phyloP scores from a whole-genome alignment of 495 filamentous ascomycete genomes.

The Baudoinia panamericana region DNA sequence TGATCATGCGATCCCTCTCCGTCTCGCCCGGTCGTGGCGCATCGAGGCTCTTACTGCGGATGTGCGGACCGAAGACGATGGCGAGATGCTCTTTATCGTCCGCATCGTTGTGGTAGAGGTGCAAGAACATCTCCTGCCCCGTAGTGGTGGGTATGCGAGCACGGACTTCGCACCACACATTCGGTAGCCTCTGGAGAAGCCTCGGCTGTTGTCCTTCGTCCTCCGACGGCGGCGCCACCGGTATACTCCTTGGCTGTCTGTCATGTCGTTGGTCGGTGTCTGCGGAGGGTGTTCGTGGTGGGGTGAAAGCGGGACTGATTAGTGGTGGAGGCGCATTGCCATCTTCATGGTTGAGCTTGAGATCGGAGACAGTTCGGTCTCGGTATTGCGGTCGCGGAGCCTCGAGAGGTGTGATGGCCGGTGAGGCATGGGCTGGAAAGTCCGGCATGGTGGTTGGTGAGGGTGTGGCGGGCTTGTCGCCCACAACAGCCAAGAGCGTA shows the following conservation, averaged over 20 bases:
- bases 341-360: constrained; percentile 20
- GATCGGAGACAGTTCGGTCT: constrained; percentile 16
- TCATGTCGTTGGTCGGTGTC: constrained; percentile 20
- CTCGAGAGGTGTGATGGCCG: constrained; percentile 23
- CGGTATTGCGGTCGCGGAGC: constrained; percentile 20
- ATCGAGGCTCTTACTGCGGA: constrained; percentile 70
- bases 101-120: constrained; percentile 82
- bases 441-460: constrained; percentile 19
- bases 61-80: constrained; percentile 86
- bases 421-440: constrained; percentile 30
- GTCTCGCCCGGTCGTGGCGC: constrained; percentile 73
- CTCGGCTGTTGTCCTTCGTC: constrained; percentile 2
- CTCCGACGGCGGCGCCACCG: constrained; percentile 19
- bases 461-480: too few species aligned
- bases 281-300: constrained; percentile 29
- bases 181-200: constrained; percentile 26
- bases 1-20: constrained; percentile 89
- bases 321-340: constrained; percentile 18
- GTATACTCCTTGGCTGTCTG: constrained; percentile 22
- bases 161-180: constrained; percentile 32
- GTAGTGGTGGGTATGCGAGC: constrained; percentile 44
- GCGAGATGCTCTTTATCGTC: constrained; percentile 95
- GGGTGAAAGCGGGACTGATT: constrained; percentile 34
- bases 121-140: constrained; percentile 91
- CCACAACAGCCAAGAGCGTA: too few species aligned